A percentile compares a stretch with the other conserved stretches of the same genome.
phyloP scores from a whole-genome alignment of 1,139 yeast species.

The Meyerozyma guilliermondii region DNA sequence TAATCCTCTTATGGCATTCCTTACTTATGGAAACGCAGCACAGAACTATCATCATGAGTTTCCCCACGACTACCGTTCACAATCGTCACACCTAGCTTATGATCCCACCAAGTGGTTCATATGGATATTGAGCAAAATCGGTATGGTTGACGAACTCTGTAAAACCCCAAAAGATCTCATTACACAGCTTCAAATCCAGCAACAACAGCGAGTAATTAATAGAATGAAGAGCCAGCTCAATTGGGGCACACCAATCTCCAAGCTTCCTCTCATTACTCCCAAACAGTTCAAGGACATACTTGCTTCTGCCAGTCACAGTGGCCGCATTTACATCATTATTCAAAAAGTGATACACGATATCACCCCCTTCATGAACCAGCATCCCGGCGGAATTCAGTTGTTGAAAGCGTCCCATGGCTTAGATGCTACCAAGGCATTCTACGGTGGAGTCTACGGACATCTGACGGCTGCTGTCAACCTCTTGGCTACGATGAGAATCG shows the following conservation, averaged over 20 bases:
- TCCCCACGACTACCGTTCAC: slow-evolving; percentile 60
- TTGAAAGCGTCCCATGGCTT: slow-evolving; percentile 61
- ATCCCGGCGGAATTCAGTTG: slow-evolving; percentile 66
- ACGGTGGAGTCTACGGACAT: slow-evolving; percentile 72
- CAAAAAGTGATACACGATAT: slow-evolving; percentile 66
- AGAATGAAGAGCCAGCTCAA: slow-evolving; percentile 56
- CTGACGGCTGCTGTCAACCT: slow-evolving; percentile 70
- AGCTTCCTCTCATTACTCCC: slow-evolving; percentile 50
- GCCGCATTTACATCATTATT: slow-evolving; percentile 39
- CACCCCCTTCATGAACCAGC: slow-evolving; percentile 67
- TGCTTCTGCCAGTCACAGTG: slow-evolving; percentile 30
- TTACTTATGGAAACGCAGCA: slow-evolving; percentile 61
- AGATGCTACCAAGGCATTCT: slow-evolving; percentile 69
- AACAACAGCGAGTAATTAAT: slow-evolving; percentile 58
- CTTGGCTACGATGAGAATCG: slow-evolving; percentile 72
- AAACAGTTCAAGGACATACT: slow-evolving; percentile 45
- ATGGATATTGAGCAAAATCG: slow-evolving; percentile 31
- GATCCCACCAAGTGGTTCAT: slow-evolving; percentile 70
- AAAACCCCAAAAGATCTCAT: slow-evolving; percentile 44
- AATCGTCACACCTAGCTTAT: slow-evolving; percentile 43
- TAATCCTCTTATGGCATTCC: slow-evolving; percentile 47
- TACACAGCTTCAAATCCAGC: slow-evolving; percentile 55
- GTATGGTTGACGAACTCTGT: slow-evolving; percentile 36
- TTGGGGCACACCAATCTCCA: slow-evolving; percentile 76
- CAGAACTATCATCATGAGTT: slow-evolving; percentile 75